These are phyloP conservation scores for Elongisporangium anandrum DNA, from an alignment of 352 stramenopile species.

Conservation along the genomic window DNA sequence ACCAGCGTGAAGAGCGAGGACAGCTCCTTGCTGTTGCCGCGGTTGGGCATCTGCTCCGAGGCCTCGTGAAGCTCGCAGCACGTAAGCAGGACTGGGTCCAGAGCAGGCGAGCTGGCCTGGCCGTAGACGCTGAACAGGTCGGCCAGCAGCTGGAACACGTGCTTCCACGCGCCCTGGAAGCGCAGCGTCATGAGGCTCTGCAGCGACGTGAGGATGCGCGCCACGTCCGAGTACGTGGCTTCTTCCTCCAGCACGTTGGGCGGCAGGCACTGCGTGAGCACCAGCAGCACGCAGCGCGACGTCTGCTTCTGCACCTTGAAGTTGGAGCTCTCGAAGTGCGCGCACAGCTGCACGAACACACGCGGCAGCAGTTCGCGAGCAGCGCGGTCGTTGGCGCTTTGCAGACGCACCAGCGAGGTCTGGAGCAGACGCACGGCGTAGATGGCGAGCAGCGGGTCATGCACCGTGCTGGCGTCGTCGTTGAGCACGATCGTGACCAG, in stretches of 20 bases:
- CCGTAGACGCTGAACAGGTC: slow-evolving; percentile 76
- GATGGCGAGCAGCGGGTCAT: slow-evolving; percentile 55
- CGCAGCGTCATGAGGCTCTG: slow-evolving; percentile 79
- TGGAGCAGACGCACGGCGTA: slow-evolving; percentile 67
- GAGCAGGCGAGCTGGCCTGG: slow-evolving; percentile 37
- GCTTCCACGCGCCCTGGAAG: slow-evolving; percentile 77
- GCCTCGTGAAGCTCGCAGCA: slow-evolving; percentile 78
- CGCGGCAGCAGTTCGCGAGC: slow-evolving; percentile 67
- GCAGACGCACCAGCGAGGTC: slow-evolving; percentile 60
- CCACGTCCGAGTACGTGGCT: slow-evolving; percentile 51
- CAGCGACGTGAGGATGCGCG: slow-evolving; percentile 67
- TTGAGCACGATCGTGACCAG: slow-evolving; percentile 59
- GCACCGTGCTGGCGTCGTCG: slow-evolving; percentile 49
- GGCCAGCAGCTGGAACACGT: slow-evolving; percentile 71
- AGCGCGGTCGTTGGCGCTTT: slow-evolving; percentile 45
- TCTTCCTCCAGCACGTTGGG: slow-evolving; percentile 48
- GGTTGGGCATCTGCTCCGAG: slow-evolving; percentile 59
- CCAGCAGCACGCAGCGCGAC: slow-evolving; percentile 52
- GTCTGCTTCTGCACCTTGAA: slow-evolving; percentile 58
- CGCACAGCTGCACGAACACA: slow-evolving; percentile 65
- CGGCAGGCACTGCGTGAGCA: slow-evolving; percentile 59
- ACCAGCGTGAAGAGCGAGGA: slow-evolving; percentile 63
- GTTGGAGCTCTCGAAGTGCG: slow-evolving; percentile 65
- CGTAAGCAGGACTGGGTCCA: slow-evolving; percentile 67
- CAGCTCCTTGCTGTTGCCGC: slow-evolving; percentile 27